Conservation (phyloP, 1,284 basidiomycete genomes). For the Ganoderma lucidum region DNA sequence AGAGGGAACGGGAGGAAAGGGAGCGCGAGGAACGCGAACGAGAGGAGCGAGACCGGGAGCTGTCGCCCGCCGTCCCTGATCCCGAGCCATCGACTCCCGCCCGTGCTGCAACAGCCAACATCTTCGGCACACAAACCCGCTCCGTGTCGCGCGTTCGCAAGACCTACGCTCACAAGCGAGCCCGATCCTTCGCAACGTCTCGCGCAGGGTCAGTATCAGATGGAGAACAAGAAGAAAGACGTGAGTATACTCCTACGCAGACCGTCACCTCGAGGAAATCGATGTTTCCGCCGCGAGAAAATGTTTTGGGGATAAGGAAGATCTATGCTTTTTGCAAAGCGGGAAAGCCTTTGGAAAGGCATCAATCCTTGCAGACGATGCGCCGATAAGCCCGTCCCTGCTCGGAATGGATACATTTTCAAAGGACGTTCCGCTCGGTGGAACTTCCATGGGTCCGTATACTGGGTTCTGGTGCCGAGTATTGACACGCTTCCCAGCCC, state of each 20-base stretch:
- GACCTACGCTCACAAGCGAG: slow-evolving; percentile 29
- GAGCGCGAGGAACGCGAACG: not conserved
- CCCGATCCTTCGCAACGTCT: slow-evolving; percentile 19
- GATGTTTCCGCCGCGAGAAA: too few species aligned
- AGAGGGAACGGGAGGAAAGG: not conserved
- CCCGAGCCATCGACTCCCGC: slow-evolving; percentile 19
- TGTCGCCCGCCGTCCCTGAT: slow-evolving; percentile 24
- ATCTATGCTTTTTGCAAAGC: too few species aligned
- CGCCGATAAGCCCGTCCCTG: too few species aligned
- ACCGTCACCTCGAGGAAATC: too few species aligned
- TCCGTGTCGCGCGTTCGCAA: slow-evolving; percentile 20
- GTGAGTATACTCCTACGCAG: not conserved
- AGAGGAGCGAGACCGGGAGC: not conserved
- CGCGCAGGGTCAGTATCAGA: slow-evolving; percentile 5
- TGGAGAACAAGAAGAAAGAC: not conserved
- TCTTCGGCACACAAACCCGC: slow-evolving; percentile 19
- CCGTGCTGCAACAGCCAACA: slow-evolving; percentile 4
- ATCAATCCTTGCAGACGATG: too few species aligned
- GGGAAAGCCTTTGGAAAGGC: too few species aligned
- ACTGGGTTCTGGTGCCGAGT: too few species aligned
- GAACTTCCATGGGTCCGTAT: too few species aligned
- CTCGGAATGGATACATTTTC: too few species aligned
- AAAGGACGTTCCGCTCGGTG: too few species aligned
- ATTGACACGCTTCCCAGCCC: not conserved
- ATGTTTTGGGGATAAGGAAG: too few species aligned